Percentiles rank a stretch among this genome's conserved stretches.
Conservation (phyloP, 2,329 filamentous ascomycete genomes). For the Elsinoe batatas region DNA sequence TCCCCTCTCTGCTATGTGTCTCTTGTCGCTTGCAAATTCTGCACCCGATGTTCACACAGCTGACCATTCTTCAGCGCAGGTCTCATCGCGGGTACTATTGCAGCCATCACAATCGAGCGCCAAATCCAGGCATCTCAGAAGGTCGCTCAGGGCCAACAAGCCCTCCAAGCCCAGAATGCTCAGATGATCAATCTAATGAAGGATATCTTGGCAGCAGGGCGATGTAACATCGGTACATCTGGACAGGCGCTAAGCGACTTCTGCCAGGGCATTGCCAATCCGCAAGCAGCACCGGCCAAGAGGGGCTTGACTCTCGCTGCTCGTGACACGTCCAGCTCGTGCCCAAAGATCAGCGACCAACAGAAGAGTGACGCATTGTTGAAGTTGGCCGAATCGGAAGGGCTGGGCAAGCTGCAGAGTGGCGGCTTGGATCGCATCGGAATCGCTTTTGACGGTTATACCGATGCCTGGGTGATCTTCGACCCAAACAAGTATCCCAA, state of each 20-base stretch:
- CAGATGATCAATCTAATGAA: not conserved
- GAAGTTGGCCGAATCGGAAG: not conserved
- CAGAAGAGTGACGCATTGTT: not conserved
- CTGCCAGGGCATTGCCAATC: conserved; percentile 4
- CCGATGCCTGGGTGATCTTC: conserved; percentile 6
- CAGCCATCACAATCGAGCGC: not conserved
- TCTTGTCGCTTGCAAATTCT: too few species aligned
- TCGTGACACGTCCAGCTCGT: not conserved
- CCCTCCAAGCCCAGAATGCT: not conserved
- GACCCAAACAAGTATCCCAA: not conserved
- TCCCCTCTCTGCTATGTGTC: not conserved
- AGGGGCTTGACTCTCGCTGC: not conserved
- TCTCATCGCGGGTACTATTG: not conserved
- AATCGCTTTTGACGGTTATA: not conserved
- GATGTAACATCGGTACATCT: not conserved
- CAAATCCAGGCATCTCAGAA: not conserved
- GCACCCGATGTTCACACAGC: not conserved
- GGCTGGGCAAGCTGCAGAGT: not conserved
- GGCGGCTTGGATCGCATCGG: not conserved
- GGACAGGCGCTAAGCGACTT: not conserved
- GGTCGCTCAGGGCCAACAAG: not conserved
- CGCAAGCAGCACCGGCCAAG: not conserved
- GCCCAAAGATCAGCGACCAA: not conserved
- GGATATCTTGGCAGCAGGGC: not conserved
- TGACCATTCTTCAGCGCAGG: not conserved